Percentiles rank a stretch among this genome's conserved stretches.
Conservation (phyloP, 768 basidiomycete species). For the Russula brevipes region DNA sequence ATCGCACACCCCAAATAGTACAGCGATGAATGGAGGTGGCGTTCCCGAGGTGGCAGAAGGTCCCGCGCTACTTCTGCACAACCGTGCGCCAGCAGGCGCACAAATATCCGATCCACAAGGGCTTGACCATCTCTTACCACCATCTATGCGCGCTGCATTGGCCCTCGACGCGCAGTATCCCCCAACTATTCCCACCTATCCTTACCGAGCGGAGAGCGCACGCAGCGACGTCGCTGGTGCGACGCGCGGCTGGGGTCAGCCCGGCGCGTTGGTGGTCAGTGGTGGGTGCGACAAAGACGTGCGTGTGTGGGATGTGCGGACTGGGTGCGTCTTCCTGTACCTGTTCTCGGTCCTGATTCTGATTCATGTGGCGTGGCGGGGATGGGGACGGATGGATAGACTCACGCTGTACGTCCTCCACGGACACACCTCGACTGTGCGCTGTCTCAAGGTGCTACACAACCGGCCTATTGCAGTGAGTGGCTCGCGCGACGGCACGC, state of each 20-base stretch:
- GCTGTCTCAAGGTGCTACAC: conserved; percentile 84
- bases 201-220: conserved; percentile 2
- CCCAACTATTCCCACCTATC: neutral
- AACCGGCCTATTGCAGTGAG: conserved; percentile 84
- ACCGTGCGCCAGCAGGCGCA: conserved; percentile 21
- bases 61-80: conserved; percentile 14
- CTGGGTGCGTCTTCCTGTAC: conserved; percentile 56
- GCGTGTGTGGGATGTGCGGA: conserved; percentile 84
- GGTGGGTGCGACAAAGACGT: conserved; percentile 91
- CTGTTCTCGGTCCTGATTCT: neutral
- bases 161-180: conserved; percentile 36
- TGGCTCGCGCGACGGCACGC: conserved; percentile 79
- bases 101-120: conserved; percentile 14
- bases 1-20: neutral
- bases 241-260: conserved; percentile 87
- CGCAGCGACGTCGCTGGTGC: conserved; percentile 53
- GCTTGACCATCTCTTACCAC: conserved; percentile 33
- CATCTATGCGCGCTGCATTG: conserved; percentile 45
- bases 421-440: conserved; percentile 87
- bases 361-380: neutral
- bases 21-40: neutral
- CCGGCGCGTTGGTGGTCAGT: conserved; percentile 75
- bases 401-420: conserved; percentile 50
- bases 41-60: conserved; percentile 18
- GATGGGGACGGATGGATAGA: neutral